Base-by-base conservation (phyloP, 2,329 filamentous ascomycete species). In the Emydomyces testavorans region DNA sequence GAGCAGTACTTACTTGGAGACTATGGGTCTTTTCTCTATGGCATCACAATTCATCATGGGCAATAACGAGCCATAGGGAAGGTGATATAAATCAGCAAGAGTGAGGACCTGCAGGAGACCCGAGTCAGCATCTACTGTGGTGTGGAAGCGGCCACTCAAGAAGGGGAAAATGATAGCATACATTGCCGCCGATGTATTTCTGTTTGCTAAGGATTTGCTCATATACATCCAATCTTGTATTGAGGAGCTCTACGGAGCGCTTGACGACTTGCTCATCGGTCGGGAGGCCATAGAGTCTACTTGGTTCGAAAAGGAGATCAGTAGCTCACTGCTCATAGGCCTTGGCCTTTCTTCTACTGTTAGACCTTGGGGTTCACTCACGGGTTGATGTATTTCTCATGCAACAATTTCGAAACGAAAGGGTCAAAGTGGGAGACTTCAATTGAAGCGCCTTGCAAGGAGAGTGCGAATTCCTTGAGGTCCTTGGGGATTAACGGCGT, bases 181-280 rank as follows among this genome's bases (percentile, higher is more conserved):
- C 50, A 36, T 52, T 24, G 8, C 50, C 50, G 15, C 47, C 48
- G 34, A 52, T 47, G 18, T 50, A 52, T 24, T 52, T 52, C 35
- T 52, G 48, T 28, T 52, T 48, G 38, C 43, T 50, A 10, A 52
- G 29, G 15, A 52, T 52, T 15, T 21, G 44, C 24, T 52, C 50
- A 35, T 52, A 52, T 20, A 49, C 50, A 32, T 50, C 50, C 5
- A 52, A 35, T 29, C 26, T 46, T 11, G 23, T 20, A 8, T 44
- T 24, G n/a, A 52, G 50, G 6, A 43, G 39, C 6, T 42, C 35
- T 24, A 40, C 34, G 18, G 13, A 16, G 18, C 36, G 15, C 21
- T 39, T 24, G 8, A 34, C 47, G 1, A 35, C 32, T 18, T 32
- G 35, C 32, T 52, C 50, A 15, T 50, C 39, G 15, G 39, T 13